A percentile compares a stretch with the other conserved stretches of the same genome.
Conservation (phyloP, 139 green algal species). For the Chlorella vulgaris region DNA sequence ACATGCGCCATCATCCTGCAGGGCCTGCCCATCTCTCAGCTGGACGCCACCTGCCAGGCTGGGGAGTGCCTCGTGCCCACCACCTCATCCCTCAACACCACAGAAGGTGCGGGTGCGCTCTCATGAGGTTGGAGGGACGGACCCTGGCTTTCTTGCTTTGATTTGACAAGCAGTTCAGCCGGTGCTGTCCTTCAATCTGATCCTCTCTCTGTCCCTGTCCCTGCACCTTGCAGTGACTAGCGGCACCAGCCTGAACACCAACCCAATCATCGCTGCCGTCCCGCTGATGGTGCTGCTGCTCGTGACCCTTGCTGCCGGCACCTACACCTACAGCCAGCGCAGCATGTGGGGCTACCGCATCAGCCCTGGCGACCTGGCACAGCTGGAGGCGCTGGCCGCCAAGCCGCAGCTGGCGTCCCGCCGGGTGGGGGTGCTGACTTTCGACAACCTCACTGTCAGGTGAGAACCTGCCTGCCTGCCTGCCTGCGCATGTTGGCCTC, state of each 20-base stretch:
- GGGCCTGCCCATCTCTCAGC: slow-evolving; percentile 28
- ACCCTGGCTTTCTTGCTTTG: neutral
- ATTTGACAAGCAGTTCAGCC: neutral
- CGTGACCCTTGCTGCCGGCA: slow-evolving; percentile 27
- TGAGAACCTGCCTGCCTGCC: neutral
- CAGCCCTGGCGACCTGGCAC: neutral
- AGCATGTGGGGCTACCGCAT: slow-evolving; percentile 6
- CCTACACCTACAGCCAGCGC: slow-evolving; percentile 22
- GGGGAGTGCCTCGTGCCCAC: slow-evolving; percentile 42
- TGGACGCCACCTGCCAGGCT: slow-evolving; percentile 31
- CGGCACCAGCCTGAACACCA: slow-evolving; percentile 16
- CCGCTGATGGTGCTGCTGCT: slow-evolving; percentile 47
- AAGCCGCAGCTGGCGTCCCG: neutral
- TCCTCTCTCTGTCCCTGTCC: neutral
- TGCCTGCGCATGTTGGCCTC: neutral
- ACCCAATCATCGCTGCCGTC: slow-evolving; percentile 53
- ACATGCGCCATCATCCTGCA: slow-evolving; percentile 29
- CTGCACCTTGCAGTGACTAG: neutral
- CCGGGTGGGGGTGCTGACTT: slow-evolving; percentile 10
- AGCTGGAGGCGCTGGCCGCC: slow-evolving; percentile 26
- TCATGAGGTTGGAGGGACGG: neutral
- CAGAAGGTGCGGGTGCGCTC: neutral
- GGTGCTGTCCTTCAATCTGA: neutral
- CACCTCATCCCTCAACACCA: neutral
- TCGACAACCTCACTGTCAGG: slow-evolving; percentile 27